A percentile compares a stretch with the other conserved stretches of the same genome.
These are phyloP conservation scores for Kurtzmaniella fragi DNA, from an alignment of 805 yeast genomes.

Conservation along the genomic window DNA sequence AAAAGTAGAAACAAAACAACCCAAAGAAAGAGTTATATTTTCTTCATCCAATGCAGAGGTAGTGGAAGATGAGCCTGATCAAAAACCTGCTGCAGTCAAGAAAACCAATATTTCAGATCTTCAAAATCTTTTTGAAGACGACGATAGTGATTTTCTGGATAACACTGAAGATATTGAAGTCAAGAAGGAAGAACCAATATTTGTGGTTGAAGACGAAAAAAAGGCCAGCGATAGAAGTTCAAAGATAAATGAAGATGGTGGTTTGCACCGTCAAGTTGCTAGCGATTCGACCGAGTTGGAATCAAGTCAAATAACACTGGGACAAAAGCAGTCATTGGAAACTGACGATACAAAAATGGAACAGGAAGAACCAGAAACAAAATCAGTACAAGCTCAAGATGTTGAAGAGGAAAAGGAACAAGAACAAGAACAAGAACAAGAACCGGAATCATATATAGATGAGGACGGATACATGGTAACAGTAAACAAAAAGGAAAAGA, in stretches of 20 bases:
- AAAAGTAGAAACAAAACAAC: constrained; percentile 23
- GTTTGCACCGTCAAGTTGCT: neutral
- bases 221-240: constrained; percentile 1
- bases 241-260: constrained; percentile 2
- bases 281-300: constrained; percentile 3
- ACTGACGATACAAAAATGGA: neutral
- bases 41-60: constrained; percentile 9
- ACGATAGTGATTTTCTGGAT: constrained; percentile 8
- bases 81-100: constrained; percentile 6
- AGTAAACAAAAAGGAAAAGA: constrained; percentile 16
- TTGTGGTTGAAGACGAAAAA: constrained; percentile 5
- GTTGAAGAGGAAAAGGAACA: constrained; percentile 6
- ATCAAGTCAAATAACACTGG: constrained; percentile 1
- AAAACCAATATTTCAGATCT: constrained; percentile 16
- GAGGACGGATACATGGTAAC: constrained; percentile 51
- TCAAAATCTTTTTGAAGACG: constrained; percentile 31
- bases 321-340: neutral
- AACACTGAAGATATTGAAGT: neutral
- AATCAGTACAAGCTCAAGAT: constrained; percentile 1
- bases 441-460: constrained; percentile 25
- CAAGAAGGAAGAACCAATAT: constrained; percentile 9
- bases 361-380: constrained; percentile 2
- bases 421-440: constrained; percentile 5
- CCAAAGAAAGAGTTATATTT: constrained; percentile 34
- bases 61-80: constrained; percentile 9